Base-by-base conservation (phyloP, 768 basidiomycete species). In the Boletus vermiculosoides region DNA sequence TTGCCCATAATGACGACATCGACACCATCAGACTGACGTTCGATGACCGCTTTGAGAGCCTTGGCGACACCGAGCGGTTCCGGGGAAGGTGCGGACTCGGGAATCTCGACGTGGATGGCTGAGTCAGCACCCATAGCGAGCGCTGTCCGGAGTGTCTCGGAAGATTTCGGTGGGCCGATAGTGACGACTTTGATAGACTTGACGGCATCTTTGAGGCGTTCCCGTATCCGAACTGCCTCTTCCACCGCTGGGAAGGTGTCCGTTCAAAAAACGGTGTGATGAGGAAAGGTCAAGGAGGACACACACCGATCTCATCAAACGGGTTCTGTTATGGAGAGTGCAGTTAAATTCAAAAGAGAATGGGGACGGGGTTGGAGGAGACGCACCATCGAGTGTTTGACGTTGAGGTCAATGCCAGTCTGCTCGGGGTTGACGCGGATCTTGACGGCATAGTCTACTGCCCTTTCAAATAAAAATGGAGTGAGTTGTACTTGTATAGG, bases 61-160 rank as follows among this genome's bases (percentile, higher is more conserved):
- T 92, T 89, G 42, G 96, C 96, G 37, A 99, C 85, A 3, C 88
- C 86, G 45, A 99, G 85, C 11, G 97, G 97, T 70, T 99, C 97
- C 0, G 91, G 91, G 0, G 85, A 71, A 0, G 86, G 87, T 9
- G 80, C 78, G 7, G 77, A 74, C 53, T 94, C 94, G 16, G 88
- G 84, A 11, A 87, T 77, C 73, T 94, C 90, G 76, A 98, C 83
- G 74, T 98, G 97, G 60, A 98, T 83, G 45, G 84, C 94, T 6
- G 86, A 77, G 79, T 99, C 96, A 5, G 96, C 96, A 25, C 97
- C 97, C 92, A 98, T 97, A 9, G 97, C 97, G 31, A 99, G 85
- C 0, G 94, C 97, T 1, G 96, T 97, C 54, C 97, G 90, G 20
- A 99, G 84, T 8, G 89, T 93, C 66, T 99, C 97, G 30, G 83